Evolutionary conservation across 305 asterid genomes (phyloP).

Genomic region (Solanum hybrid): DNA sequence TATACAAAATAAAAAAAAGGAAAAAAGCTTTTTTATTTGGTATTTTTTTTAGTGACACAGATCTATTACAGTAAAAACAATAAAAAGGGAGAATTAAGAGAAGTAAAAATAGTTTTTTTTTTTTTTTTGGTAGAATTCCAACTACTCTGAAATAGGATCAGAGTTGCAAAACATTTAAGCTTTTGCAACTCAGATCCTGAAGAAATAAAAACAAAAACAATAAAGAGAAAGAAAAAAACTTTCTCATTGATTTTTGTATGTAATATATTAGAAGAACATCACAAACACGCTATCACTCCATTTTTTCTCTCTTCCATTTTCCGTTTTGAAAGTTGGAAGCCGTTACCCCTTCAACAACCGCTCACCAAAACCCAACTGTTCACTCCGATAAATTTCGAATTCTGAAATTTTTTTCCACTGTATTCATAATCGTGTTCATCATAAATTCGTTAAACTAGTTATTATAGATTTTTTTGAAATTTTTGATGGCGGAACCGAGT

Average conservation of each 20-base stretch:
- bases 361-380: background rate
- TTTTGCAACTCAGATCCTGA: conserved; percentile 7
- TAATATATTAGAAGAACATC: background rate
- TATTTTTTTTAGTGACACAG: background rate
- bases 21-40: background rate
- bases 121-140: background rate
- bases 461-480: background rate
- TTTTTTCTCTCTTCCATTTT: background rate
- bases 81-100: background rate
- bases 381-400: background rate
- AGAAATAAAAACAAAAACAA: background rate
- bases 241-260: background rate
- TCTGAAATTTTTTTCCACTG: background rate
- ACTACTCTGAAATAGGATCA: conserved; percentile 9
- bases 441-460: background rate
- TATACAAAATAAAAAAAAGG: background rate
- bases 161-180: background rate
- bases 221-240: background rate
- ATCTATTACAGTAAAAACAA: background rate
- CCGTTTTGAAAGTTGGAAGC: background rate
- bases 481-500: conserved; percentile 47
- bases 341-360: conserved; percentile 1
- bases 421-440: background rate
- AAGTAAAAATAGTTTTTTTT: background rate
- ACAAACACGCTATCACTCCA: background rate